These are phyloP conservation scores for Komagataella pseudopastoris DNA, from an alignment of 805 yeast species.

Conservation along the genomic window DNA sequence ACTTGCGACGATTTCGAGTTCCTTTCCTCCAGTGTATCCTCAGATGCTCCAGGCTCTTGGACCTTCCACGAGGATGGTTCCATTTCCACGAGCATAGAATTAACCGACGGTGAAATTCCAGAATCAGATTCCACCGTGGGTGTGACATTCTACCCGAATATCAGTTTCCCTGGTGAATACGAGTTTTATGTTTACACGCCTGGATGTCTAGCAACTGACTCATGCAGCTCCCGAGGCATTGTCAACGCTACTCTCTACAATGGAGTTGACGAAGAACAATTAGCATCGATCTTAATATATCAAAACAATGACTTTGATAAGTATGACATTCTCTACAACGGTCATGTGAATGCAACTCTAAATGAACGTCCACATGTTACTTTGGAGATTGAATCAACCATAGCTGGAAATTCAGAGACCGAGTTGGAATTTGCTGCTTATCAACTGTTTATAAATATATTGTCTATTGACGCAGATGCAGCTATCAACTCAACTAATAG, in stretches of 20 bases:
- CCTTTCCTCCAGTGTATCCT: background rate
- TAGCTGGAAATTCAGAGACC: constrained; percentile 7
- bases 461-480: constrained; percentile 27
- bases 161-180: constrained; percentile 64
- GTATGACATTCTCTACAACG: constrained; percentile 66
- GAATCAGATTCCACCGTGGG: constrained; percentile 13
- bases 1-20: constrained; percentile 26
- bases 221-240: constrained; percentile 61
- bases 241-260: constrained; percentile 62
- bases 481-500: constrained; percentile 16
- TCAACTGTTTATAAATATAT: constrained; percentile 36
- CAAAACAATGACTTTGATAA: constrained; percentile 75
- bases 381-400: constrained; percentile 11
- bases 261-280: constrained; percentile 23
- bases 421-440: constrained; percentile 58
- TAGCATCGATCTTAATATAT: constrained; percentile 36
- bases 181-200: constrained; percentile 70
- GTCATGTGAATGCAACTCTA: constrained; percentile 42
- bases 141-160: constrained; percentile 50
- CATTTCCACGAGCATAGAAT: constrained; percentile 3
- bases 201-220: constrained; percentile 58
- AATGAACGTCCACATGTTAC: constrained; percentile 24
- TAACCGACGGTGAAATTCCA: constrained; percentile 14
- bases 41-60: constrained; percentile 13
- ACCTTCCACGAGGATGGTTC: constrained; percentile 2